Conservation (phyloP, 2,329 filamentous ascomycete species). For the Penicillium sp. region DNA sequence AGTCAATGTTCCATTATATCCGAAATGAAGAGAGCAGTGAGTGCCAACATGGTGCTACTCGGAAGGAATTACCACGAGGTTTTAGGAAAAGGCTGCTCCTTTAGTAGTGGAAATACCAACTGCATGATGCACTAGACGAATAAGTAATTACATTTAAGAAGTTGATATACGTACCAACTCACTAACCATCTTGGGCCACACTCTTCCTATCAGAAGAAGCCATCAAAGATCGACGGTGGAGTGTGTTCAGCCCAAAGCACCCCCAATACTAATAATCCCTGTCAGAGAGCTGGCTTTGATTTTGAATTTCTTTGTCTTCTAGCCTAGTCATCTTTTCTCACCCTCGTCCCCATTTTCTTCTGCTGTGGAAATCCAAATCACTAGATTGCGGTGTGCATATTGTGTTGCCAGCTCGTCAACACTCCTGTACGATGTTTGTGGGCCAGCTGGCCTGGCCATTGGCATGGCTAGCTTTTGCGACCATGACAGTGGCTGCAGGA, state of each 20-base stretch:
- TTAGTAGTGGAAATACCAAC: no score
- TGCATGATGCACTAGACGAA: neutral
- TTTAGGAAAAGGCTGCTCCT: neutral
- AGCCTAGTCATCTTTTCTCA: neutral
- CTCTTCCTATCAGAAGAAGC: neutral
- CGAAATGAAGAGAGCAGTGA: neutral
- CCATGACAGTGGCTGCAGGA: neutral
- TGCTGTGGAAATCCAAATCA: neutral
- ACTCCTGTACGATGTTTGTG: conserved; percentile 2
- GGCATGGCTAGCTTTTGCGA: conserved; percentile 1
- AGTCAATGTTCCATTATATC: neutral
- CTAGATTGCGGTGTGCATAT: neutral
- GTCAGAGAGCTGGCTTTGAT: neutral
- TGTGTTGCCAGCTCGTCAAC: neutral
- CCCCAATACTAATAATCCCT: neutral
- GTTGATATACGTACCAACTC: neutral
- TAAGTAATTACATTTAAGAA: no score
- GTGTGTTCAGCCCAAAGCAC: neutral
- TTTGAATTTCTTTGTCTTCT: conserved; percentile 3
- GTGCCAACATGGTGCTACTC: no score
- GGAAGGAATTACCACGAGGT: neutral
- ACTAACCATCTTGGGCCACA: neutral
- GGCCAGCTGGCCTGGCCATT: conserved; percentile 2
- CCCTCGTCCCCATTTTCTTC: neutral
- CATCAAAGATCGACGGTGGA: neutral